Evolutionary conservation across 2,329 filamentous ascomycete species (phyloP), one percentile per base, ranked within the genome.

Genomic region (Mollisiaceae sp.): DNA sequence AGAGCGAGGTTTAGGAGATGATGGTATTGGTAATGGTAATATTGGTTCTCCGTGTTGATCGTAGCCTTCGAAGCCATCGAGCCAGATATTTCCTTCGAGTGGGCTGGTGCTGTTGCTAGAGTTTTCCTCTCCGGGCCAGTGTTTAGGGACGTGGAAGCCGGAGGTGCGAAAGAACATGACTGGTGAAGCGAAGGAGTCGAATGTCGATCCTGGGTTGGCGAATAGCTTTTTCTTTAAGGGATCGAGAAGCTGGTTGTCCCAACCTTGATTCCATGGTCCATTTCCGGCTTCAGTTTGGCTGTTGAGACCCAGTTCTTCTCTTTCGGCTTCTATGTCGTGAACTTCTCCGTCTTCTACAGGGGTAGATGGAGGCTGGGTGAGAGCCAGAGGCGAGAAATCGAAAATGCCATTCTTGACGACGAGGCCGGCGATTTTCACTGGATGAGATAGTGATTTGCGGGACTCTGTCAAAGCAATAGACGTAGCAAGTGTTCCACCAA

Each of bases 101-200:
- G 8, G 24, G 12, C 1, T 27, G 22, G 3, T 32, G 24, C 4
- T 32, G 45, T 8, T 9, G 45, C 22, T 11, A 8, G 11, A n/a
- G 35, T 20, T 54, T 11, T 63, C 52, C 24, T 61, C 50, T 55
- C 52, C 65, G 15, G 63, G 61, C 70, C 74, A 77, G 8, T 55
- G 41, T 4, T 56, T 39, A 1, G 75, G 75, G 2, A 73, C 59
- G 1, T 67, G 38, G 1, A 72, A 22, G 0, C 82, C 83, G 0
- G 86, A 75, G 0, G 80, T 83, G 59, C 84, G 84, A 70, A 89
- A 89, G 71, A 89, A 84, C 1, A 89, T 78, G 60, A 80, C 79
- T 0, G 87, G 81, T 65, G 85, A 88, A 5, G 82, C 85, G 73
- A 89, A 89, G 0, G 83, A 76, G 69, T 90, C 87, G 67, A 89